These are phyloP conservation scores for Leptodontidium sp. DNA, from an alignment of 2,329 filamentous ascomycete species.

Conservation along the genomic window DNA sequence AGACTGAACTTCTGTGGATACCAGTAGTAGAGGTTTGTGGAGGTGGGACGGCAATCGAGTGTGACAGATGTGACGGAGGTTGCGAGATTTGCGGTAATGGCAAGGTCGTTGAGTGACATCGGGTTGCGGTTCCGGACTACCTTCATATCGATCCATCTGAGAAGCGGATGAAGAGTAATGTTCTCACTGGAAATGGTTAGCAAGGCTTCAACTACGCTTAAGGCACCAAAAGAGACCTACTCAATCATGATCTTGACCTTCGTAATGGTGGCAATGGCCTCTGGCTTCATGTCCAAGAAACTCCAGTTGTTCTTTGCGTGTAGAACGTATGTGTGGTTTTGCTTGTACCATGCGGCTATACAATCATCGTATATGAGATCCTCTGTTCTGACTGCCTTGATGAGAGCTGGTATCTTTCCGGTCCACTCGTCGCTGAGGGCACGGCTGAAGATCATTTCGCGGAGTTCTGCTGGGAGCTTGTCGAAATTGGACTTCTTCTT, in stretches of 20 bases:
- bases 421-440: constrained; percentile 1
- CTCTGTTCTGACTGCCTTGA: constrained; percentile 18
- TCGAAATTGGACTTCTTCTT: background rate
- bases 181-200: constrained; percentile 16
- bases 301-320: constrained; percentile 18
- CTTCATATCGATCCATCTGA: constrained; percentile 9
- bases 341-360: constrained; percentile 13
- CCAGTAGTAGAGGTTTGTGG: constrained; percentile 5
- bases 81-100: background rate
- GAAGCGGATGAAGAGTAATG: background rate
- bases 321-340: constrained; percentile 4
- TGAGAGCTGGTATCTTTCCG: constrained; percentile 17
- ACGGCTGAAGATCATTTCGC: constrained; percentile 2
- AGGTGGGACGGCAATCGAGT: constrained; percentile 15
- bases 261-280: constrained; percentile 10
- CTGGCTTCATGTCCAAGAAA: constrained; percentile 6
- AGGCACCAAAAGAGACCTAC: background rate
- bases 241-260: constrained; percentile 17
- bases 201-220: too few species aligned
- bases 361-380: background rate
- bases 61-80: constrained; percentile 15
- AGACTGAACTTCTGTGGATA: constrained; percentile 11
- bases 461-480: constrained; percentile 12
- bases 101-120: constrained; percentile 11
- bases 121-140: background rate